Percentiles rank a stretch among this genome's conserved stretches.
Conservation (phyloP, 129 eudicot species). For the Solidago caesia region DNA sequence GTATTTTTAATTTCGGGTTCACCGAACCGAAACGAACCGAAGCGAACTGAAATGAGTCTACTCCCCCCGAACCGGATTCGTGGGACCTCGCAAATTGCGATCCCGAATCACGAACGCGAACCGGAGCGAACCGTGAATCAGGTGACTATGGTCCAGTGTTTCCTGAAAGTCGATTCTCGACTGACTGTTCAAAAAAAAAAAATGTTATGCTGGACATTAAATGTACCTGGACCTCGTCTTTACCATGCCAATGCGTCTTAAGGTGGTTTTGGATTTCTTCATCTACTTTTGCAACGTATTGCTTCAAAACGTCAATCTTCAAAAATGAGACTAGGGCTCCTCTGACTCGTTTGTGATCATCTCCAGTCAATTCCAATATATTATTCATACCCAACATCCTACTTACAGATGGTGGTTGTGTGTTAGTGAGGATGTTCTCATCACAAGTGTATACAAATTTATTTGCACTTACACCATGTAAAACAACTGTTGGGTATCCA, state of each 20-base stretch:
- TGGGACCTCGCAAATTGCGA: no score
- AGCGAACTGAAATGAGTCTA: no score
- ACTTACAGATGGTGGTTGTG: slow-evolving; percentile 27
- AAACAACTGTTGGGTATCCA: slow-evolving; percentile 31
- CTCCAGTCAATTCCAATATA: slow-evolving; percentile 25
- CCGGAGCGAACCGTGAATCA: no score
- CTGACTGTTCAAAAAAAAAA: no score
- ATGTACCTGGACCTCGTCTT: slow-evolving; percentile 24
- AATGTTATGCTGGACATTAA: no score
- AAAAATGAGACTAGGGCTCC: slow-evolving; percentile 33
- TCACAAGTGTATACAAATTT: slow-evolving; percentile 34
- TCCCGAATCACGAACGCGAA: no score
- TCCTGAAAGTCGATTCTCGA: no score
- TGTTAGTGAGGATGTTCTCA: slow-evolving; percentile 19
- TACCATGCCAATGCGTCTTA: slow-evolving; percentile 27
- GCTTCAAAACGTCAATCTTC: slow-evolving; percentile 40
- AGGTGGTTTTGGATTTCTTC: slow-evolving; percentile 39
- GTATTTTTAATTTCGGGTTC: no score
- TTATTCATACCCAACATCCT: slow-evolving; percentile 29
- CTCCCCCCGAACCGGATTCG: no score
- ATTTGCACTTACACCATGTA: slow-evolving; percentile 37
- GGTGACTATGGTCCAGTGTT: no score
- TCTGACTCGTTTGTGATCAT: slow-evolving; percentile 30
- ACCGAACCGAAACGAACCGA: no score
- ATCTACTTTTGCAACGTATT: slow-evolving; percentile 32